These are phyloP conservation scores for Salinomyces thailandicus DNA, from an alignment of 2,329 filamentous ascomycete species.

Conservation along the genomic window DNA sequence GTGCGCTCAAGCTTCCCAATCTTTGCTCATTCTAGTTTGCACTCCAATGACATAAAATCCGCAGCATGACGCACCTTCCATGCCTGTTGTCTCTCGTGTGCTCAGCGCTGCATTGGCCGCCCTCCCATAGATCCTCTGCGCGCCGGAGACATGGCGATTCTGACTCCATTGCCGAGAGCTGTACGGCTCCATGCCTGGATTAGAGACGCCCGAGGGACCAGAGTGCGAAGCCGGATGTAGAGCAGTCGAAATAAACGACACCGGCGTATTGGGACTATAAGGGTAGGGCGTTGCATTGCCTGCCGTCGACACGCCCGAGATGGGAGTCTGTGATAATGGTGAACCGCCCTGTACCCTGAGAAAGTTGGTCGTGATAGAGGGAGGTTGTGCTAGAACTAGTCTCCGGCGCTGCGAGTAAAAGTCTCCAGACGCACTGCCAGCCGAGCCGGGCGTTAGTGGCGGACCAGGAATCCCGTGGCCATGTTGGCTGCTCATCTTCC, in stretches of 20 bases:
- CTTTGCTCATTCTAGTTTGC: constrained; percentile 5
- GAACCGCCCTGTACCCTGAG: constrained; percentile 24
- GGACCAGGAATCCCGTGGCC: constrained; percentile 17
- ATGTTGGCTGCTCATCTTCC: constrained; percentile 23
- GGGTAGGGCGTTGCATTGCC: constrained; percentile 18
- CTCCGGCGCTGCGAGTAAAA: constrained; percentile 14
- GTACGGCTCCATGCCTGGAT: constrained; percentile 31
- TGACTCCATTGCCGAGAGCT: constrained; percentile 42
- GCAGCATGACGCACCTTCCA: constrained; percentile 37
- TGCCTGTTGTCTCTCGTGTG: constrained; percentile 34
- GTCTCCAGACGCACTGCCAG: constrained; percentile 10
- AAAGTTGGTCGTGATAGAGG: constrained; percentile 31
- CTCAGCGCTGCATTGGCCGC: constrained; percentile 21
- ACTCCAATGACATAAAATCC: constrained; percentile 2
- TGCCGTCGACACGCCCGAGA: constrained; percentile 20
- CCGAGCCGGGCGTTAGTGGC: constrained; percentile 14
- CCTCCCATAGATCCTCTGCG: constrained; percentile 24
- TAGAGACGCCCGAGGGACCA: constrained; percentile 26
- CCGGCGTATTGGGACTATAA: constrained; percentile 21
- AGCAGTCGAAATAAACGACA: constrained; percentile 15
- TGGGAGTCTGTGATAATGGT: constrained; percentile 30
- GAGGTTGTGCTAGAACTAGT: constrained; percentile 29
- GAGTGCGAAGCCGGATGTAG: constrained; percentile 11
- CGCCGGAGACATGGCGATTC: constrained; percentile 28
- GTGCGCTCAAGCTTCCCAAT: constrained; percentile 1